Conservation (phyloP, 2,329 filamentous ascomycete genomes). For the Pseudocercospora eumusae region DNA sequence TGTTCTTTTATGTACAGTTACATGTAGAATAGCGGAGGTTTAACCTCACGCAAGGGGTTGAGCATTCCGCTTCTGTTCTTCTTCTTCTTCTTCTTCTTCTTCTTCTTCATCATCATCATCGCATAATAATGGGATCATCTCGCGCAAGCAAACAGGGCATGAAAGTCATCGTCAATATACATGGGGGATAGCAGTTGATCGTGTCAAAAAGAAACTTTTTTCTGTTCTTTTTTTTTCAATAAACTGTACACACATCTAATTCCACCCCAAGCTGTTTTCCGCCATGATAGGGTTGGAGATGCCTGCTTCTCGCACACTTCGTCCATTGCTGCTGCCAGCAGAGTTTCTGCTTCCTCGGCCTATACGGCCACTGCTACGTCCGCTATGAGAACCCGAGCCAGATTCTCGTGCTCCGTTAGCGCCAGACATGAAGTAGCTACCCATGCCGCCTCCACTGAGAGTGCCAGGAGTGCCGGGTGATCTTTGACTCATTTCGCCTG, state of each 20-base stretch:
- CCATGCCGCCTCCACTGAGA: conserved; percentile 40
- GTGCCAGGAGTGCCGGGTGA: conserved; percentile 29
- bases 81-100: no score
- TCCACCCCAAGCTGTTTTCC: conserved; percentile 95
- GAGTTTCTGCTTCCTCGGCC: conserved; percentile 44
- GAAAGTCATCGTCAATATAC: background rate
- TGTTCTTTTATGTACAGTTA: no score
- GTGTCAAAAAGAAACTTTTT: background rate
- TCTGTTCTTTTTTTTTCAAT: background rate
- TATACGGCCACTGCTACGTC: conserved; percentile 46
- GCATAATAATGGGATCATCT: conserved; percentile 4
- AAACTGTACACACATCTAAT: conserved; percentile 51
- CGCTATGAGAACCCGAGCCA: conserved; percentile 36
- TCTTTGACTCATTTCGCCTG: conserved; percentile 49
- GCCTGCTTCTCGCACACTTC: conserved; percentile 65
- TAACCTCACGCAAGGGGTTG: no score
- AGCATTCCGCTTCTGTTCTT: no score
- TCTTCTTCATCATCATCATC: no score
- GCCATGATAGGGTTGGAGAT: conserved; percentile 90
- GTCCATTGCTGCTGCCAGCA: conserved; percentile 67
- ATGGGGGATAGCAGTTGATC: background rate
- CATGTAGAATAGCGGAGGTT: no score
- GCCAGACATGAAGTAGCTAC: conserved; percentile 67
- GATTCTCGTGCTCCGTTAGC: conserved; percentile 48
- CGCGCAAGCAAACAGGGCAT: background rate